Base-by-base conservation (phyloP, 208 protist genomes). In the Leptomonas seymouri region DNA sequence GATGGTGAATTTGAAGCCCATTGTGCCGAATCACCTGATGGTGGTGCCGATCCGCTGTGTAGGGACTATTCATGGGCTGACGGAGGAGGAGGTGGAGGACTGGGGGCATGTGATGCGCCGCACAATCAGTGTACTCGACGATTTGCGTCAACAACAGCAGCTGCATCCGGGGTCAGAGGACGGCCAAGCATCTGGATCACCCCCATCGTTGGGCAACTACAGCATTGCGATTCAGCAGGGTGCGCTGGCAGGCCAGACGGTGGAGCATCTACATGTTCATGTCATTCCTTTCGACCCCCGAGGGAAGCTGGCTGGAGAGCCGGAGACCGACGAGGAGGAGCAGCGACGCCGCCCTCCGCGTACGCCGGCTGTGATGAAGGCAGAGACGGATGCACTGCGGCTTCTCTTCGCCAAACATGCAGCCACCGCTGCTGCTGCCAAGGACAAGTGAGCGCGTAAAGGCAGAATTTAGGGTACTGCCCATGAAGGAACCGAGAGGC, bases 151-250 rank as follows among this genome's bases (percentile, higher is more conserved):
- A 31, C 30, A 57, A 14, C 34, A 50, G 39, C 63, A 68, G 58
- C 41, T 20, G 25, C 66, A 59, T 21, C 27, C 8, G 25, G 66
- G 3, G 7, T 25, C 31, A 12, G 44, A 28, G 27, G 9, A 27
- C 18, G 11, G 18, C 3, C 1, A 31, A 1, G 20, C 25, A 3
- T 39, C 34, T 3, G 34, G 3, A 9, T 39, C 34, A 39, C 18
- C 28, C 20, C 41, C n/a, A 16, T 34, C 61, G 16, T 34, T 30
- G 23, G 67, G 72, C 9, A 81, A 80, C 56, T 96, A 88, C 76
- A 90, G 81, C 72, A 73, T 96, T 44, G 87, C 88, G 27, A 78
- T 96, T 9, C 91, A 96, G 75, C 86, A 93, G 36, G 91, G 91
- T 16, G 54, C 50, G 12, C 49, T 83, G 23, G 86, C 91, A 0